Conservation (phyloP, 228 moss, liverwort and hornwort genomes). For the Sphagnum fallax region DNA sequence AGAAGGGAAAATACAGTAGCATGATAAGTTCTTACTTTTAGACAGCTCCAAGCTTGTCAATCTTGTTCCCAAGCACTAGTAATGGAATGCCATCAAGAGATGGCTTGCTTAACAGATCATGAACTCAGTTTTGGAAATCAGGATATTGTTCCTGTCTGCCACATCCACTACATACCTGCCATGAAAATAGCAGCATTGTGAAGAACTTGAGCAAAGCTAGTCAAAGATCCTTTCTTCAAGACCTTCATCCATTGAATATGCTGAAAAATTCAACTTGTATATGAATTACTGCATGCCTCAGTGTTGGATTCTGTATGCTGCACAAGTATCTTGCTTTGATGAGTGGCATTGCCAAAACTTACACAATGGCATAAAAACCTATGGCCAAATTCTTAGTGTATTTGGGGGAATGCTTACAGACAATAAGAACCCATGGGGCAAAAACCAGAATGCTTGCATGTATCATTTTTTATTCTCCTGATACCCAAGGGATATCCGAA, state of each 20-base stretch:
- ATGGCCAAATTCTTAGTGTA: too few species aligned
- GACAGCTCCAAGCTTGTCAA: slow-evolving; percentile 85
- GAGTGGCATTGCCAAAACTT: slow-evolving; percentile 13
- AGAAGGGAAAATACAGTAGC: slow-evolving; percentile 54
- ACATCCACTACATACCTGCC: slow-evolving; percentile 95
- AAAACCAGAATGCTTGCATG: too few species aligned
- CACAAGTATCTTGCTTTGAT: too few species aligned
- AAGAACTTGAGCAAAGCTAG: neutral
- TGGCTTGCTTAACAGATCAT: slow-evolving; percentile 81
- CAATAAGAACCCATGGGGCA: too few species aligned
- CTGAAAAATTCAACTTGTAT: neutral
- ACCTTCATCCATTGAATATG: neutral
- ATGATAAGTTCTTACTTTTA: slow-evolving; percentile 69
- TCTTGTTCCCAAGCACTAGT: slow-evolving; percentile 93
- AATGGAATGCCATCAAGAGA: slow-evolving; percentile 88
- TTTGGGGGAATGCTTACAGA: too few species aligned
- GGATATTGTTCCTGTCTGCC: slow-evolving; percentile 72
- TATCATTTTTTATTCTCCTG: too few species aligned
- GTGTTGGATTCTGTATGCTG: too few species aligned
- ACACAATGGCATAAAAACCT: slow-evolving; percentile 65
- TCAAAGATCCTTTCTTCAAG: neutral
- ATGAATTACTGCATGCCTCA: too few species aligned
- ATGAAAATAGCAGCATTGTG: slow-evolving; percentile 6
- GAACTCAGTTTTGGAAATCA: slow-evolving; percentile 89
- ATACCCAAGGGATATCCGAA: too few species aligned